Conservation (phyloP, 352 stramenopile genomes). For the Phytophthora pseudosyringae region DNA sequence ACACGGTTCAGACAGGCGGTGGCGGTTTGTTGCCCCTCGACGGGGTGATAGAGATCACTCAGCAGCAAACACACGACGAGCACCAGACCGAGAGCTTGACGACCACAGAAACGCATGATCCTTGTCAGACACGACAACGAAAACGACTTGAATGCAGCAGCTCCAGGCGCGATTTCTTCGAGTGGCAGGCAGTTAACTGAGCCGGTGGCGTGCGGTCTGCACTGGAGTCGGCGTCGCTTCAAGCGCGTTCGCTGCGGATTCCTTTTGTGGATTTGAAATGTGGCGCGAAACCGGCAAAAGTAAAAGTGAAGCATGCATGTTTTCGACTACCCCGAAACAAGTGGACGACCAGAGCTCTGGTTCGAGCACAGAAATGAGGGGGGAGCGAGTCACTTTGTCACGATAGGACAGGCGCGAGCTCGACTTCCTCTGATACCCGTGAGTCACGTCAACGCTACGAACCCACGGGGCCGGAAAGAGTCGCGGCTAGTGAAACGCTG, state of each 20-base stretch:
- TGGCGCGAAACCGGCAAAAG: slow-evolving; percentile 13
- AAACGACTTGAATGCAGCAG: slow-evolving; percentile 3
- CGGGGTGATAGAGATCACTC: slow-evolving; percentile 3
- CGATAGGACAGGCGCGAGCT: slow-evolving; percentile 19
- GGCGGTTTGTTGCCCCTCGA: slow-evolving; percentile 6
- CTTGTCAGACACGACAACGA: background rate
- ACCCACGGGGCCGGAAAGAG: slow-evolving; percentile 25
- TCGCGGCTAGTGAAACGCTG: slow-evolving; percentile 25
- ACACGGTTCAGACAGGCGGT: slow-evolving; percentile 14
- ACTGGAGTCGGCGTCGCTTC: background rate
- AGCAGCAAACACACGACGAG: slow-evolving; percentile 21
- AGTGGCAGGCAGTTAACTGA: slow-evolving; percentile 1
- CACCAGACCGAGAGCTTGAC: slow-evolving; percentile 8
- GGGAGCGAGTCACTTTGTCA: slow-evolving; percentile 13
- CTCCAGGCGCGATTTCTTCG: slow-evolving; percentile 4
- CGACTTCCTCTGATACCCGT: slow-evolving; percentile 8
- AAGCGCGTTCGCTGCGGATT: slow-evolving; percentile 16
- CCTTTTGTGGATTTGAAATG: slow-evolving; percentile 16
- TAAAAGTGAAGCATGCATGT: background rate
- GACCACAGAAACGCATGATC: slow-evolving; percentile 16
- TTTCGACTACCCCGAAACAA: slow-evolving; percentile 13
- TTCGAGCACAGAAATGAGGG: background rate
- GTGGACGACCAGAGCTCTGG: background rate
- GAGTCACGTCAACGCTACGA: slow-evolving; percentile 5
- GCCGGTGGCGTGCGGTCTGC: background rate